Evolutionary conservation across 2,329 filamentous ascomycete genomes (phyloP), one percentile per base, ranked within the genome.

Genomic region (Ceratocystis colombiana): DNA sequence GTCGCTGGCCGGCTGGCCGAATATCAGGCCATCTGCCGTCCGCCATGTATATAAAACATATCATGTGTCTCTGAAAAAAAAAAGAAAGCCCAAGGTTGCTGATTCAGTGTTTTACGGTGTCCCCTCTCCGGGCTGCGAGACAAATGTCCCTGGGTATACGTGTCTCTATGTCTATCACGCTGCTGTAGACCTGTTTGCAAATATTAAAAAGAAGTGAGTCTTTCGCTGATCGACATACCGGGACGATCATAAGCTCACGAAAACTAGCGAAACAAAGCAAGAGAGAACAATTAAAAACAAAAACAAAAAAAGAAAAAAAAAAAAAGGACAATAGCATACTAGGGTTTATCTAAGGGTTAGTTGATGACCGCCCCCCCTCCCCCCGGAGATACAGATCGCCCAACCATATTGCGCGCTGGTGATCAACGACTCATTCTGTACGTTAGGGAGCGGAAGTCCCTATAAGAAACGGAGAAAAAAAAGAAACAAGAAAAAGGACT

Each of bases 401-500:
- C 53, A 15, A 57, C 25, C 53, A 57, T 5, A 57, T 57, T 30
- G 10, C 46, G n/a, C 15, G 6, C 6, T 50, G 46, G 10, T 41
- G 10, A 41, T 15, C 12, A 41, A 41, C 37, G 10, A 41, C 37
- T 12, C 37, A 22, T 50, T 50, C 10, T 20, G 46, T n/a, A 17
- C n/a, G 22, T 8, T n/a, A 12, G 22, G 46, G 22, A 30, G 25
- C 5, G 59, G 41, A 22, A 62, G 59, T 41, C 5, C 33, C 41
- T 62, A 44, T 62, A 62, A 45, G 41, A 62, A 62, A 44, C 59
- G 59, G 59, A 45, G 59, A 45, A 45, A 61, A 37, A 41, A 53
- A 61, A 8, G 37, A 53, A 55, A 22, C 30, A 44, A 22, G 55
- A 25, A 28, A 68, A 67, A 62, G 59, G 30, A 57, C 53, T 17